These are phyloP conservation scores for Pleurotus giganteus DNA, from an alignment of 768 basidiomycete species.

Conservation along the genomic window DNA sequence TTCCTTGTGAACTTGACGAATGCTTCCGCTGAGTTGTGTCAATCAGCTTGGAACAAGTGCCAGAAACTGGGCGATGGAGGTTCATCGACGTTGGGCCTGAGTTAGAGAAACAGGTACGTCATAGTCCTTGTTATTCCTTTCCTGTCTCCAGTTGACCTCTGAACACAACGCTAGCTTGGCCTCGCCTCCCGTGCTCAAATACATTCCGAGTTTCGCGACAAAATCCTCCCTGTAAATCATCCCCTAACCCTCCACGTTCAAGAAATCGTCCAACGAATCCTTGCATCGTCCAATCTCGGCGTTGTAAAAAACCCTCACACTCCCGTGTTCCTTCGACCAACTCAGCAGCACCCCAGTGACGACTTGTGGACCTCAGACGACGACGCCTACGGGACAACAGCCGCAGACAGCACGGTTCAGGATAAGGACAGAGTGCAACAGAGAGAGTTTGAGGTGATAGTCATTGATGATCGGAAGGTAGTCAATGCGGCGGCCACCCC, in stretches of 20 bases:
- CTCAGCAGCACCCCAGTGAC: constrained; percentile 20
- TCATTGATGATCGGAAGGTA: constrained; percentile 67
- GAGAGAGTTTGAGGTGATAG: constrained; percentile 67
- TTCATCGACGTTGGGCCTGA: constrained; percentile 78
- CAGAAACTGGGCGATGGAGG: constrained; percentile 83
- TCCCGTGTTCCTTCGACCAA: constrained; percentile 20
- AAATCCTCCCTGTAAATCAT: constrained; percentile 66
- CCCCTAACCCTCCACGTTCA: constrained; percentile 66
- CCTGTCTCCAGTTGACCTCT: neutral
- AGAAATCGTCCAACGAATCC: constrained; percentile 63
- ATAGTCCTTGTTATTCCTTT: neutral
- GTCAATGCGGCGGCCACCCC: constrained; percentile 80
- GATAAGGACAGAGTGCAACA: constrained; percentile 25
- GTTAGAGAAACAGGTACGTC: constrained; percentile 52
- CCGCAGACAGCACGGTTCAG: constrained; percentile 13
- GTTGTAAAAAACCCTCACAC: constrained; percentile 32
- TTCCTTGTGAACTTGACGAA: no score
- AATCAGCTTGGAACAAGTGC: constrained; percentile 75
- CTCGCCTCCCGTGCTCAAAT: constrained; percentile 40
- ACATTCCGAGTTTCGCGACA: constrained; percentile 46
- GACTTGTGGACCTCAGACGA: constrained; percentile 33
- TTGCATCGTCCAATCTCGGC: constrained; percentile 73
- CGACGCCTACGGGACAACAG: constrained; percentile 19
- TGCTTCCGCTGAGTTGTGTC: neutral
- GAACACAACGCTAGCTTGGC: constrained; percentile 34